Evolutionary conservation across 441 rosid genomes (phyloP).

Genomic region (Omphalea diandra): DNA sequence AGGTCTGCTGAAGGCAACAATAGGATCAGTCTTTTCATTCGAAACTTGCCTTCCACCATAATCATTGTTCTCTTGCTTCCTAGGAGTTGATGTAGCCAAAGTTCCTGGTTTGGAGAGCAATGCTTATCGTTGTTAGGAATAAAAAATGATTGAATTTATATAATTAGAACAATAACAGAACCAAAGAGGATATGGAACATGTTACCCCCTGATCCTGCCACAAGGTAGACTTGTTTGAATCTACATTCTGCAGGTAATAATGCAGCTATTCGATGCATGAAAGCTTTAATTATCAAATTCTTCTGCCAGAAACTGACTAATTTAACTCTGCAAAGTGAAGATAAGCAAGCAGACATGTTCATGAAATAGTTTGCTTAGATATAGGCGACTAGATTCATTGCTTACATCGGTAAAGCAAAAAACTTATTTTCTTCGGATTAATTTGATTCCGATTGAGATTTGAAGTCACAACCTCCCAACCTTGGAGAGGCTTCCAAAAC

Average conservation of each 20-base stretch:
- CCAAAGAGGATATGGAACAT: not conserved
- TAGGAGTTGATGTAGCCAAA: slow-evolving; percentile 41
- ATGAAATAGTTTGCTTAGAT: not conserved
- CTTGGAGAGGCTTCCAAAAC: too few relatives aligned
- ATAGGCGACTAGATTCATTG: not conserved
- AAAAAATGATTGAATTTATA: not conserved
- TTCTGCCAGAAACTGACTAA: not conserved
- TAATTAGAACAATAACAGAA: slow-evolving; percentile 1
- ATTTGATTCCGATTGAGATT: too few relatives aligned
- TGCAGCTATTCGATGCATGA: slow-evolving; percentile 26
- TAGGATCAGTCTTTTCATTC: slow-evolving; percentile 40
- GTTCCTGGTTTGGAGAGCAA: slow-evolving; percentile 32
- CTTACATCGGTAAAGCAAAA: too few relatives aligned
- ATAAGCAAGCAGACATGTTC: not conserved
- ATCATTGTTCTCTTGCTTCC: slow-evolving; percentile 29
- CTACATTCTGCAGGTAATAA: slow-evolving; percentile 26
- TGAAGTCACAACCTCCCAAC: too few relatives aligned
- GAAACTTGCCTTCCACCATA: slow-evolving; percentile 18
- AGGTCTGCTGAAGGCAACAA: slow-evolving; percentile 59
- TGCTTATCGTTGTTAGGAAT: not conserved
- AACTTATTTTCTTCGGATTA: too few relatives aligned
- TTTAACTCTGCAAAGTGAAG: not conserved
- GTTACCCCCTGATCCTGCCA: slow-evolving; percentile 39
- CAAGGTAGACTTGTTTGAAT: slow-evolving; percentile 28
- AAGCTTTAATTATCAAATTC: not conserved